A percentile compares a stretch with the other conserved stretches of the same genome.
These are phyloP conservation scores for Eucalyptus fibrosa DNA, from an alignment of 345 rosid species.

Conservation along the genomic window DNA sequence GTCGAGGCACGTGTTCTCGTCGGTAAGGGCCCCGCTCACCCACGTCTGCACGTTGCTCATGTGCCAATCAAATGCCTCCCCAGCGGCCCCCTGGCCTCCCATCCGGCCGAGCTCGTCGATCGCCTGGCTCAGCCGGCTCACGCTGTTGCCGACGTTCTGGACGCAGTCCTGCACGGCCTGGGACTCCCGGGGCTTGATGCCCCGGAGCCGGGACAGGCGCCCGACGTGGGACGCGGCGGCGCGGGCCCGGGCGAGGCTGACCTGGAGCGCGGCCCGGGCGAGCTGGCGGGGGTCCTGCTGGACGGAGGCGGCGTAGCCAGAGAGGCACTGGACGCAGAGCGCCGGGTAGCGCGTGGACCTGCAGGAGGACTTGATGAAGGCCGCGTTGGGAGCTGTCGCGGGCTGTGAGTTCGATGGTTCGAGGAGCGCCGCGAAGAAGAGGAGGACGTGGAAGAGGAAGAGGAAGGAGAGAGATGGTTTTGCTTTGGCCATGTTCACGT, in stretches of 20 bases:
- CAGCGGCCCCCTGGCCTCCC: background rate
- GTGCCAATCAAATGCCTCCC: constrained; percentile 7
- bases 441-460: background rate
- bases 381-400: background rate
- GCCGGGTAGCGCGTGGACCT: constrained; percentile 10
- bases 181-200: constrained; percentile 6
- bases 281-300: constrained; percentile 5
- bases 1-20: constrained; percentile 31
- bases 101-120: constrained; percentile 8
- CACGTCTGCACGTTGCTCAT: constrained; percentile 38
- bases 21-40: constrained; percentile 48
- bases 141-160: constrained; percentile 14
- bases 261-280: constrained; percentile 20
- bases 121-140: constrained; percentile 16
- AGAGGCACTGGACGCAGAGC: constrained; percentile 11
- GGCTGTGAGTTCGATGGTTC: background rate
- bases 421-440: background rate
- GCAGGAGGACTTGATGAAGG: constrained; percentile 10
- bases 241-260: constrained; percentile 14
- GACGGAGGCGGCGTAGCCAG: constrained; percentile 2
- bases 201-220: background rate
- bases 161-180: constrained; percentile 26
- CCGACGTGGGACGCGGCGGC: background rate
- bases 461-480: background rate
- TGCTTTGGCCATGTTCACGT: background rate